Percentiles rank a stretch among this genome's conserved stretches.
Evolutionary conservation across 1,284 basidiomycete genomes (phyloP).

Genomic region (Rhodotorula glutinis): DNA sequence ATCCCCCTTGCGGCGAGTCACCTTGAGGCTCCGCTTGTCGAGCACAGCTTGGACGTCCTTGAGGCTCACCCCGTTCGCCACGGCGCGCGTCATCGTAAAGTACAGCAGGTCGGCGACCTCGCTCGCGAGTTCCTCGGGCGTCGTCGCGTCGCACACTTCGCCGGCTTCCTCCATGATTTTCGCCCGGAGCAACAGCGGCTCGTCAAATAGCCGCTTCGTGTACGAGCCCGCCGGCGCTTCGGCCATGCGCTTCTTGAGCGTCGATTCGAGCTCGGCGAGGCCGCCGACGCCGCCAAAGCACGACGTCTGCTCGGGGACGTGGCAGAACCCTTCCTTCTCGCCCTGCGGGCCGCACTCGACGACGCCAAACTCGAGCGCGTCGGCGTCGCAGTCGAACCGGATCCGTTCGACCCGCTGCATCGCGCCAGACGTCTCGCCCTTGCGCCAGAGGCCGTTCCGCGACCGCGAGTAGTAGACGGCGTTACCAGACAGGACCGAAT

Average conservation of each 20-base stretch:
- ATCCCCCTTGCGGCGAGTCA: constrained; percentile 84
- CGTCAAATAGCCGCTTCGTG: constrained; percentile 82
- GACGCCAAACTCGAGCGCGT: constrained; percentile 87
- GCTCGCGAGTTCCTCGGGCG: constrained; percentile 82
- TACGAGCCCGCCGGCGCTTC: constrained; percentile 88
- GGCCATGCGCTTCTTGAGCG: constrained; percentile 67
- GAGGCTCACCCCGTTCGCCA: constrained; percentile 76
- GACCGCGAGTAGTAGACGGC: constrained; percentile 92
- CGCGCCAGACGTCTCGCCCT: constrained; percentile 93
- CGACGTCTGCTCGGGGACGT: constrained; percentile 57
- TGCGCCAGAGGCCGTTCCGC: constrained; percentile 93
- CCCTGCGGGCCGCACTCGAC: constrained; percentile 69
- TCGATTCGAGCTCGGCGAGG: constrained; percentile 76
- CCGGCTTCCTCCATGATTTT: constrained; percentile 99
- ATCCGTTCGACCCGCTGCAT: constrained; percentile 84
- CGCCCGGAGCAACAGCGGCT: constrained; percentile 73
- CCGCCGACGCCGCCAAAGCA: constrained; percentile 78
- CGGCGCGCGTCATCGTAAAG: constrained; percentile 83
- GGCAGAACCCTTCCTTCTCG: constrained; percentile 77
- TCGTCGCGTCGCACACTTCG: constrained; percentile 82
- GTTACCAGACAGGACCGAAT: constrained; percentile 81
- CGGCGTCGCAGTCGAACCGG: constrained; percentile 85
- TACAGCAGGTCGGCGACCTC: constrained; percentile 96
- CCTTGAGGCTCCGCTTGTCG: constrained; percentile 80
- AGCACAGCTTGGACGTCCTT: constrained; percentile 81